phyloP scores from a whole-genome alignment of 176 grass and related monocot species.

The Dactylis glomerata region DNA sequence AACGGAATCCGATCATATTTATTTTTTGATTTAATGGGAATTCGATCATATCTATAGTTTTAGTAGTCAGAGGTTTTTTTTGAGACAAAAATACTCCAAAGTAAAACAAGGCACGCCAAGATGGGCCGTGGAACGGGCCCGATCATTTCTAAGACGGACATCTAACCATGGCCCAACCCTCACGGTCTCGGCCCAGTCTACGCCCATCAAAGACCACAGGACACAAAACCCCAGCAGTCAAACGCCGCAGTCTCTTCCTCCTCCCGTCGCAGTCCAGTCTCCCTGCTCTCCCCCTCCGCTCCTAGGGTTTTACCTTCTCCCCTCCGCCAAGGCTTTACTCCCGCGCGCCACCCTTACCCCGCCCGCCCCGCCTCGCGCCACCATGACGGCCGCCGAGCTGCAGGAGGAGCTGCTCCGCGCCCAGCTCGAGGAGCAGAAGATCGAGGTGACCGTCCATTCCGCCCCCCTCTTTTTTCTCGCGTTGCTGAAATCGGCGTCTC shows the following conservation, averaged over 20 bases:
- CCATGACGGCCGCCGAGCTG: conserved; percentile 20
- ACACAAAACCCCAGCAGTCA: neutral
- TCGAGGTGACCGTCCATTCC: conserved; percentile 24
- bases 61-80: too few relatives aligned
- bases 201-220: neutral
- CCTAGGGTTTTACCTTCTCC: conserved; percentile 16
- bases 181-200: neutral
- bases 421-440: conserved; percentile 22
- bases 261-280: neutral
- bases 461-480: neutral
- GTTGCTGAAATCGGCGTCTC: neutral
- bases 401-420: conserved; percentile 11
- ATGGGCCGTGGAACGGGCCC: neutral
- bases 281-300: neutral
- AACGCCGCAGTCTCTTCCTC: neutral
- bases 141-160: neutral
- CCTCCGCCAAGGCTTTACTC: neutral
- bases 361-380: neutral
- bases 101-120: too few relatives aligned
- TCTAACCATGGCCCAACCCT: neutral
- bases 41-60: too few relatives aligned
- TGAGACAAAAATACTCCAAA: too few relatives aligned
- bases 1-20: too few relatives aligned
- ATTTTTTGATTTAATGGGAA: too few relatives aligned
- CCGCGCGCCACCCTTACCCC: neutral